Percentiles rank a stretch among this genome's conserved stretches.
Evolutionary conservation across 1,139 yeast genomes (phyloP).

Genomic region (Pichia sp.): DNA sequence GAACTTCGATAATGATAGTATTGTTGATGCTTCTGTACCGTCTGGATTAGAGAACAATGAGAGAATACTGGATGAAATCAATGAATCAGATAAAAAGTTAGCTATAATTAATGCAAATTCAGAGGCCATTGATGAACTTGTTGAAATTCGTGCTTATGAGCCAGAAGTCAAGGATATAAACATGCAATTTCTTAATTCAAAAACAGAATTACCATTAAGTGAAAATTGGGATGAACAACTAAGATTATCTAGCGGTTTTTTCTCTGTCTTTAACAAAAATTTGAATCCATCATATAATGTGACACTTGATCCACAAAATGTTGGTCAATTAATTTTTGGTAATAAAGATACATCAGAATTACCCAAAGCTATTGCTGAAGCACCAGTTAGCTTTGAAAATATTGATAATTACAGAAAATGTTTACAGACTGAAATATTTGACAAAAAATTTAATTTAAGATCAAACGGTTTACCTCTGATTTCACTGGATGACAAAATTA

Average conservation of each 20-base stretch:
- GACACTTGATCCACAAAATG: constrained; percentile 28
- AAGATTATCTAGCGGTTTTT: constrained; percentile 47
- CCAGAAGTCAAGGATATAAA: constrained; percentile 47
- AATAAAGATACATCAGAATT: constrained; percentile 29
- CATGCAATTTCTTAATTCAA: constrained; percentile 35
- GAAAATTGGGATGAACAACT: constrained; percentile 62
- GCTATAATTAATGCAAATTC: constrained; percentile 1
- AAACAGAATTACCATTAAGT: constrained; percentile 43
- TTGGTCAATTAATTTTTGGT: constrained; percentile 52
- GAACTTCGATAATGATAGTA: constrained; percentile 11
- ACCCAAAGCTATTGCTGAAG: constrained; percentile 9
- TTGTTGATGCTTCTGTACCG: constrained; percentile 10
- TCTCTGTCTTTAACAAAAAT: constrained; percentile 39
- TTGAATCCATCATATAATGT: constrained; percentile 23
- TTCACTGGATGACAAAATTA: constrained; percentile 20
- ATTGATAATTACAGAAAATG: constrained; percentile 10
- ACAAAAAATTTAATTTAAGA: constrained; percentile 3
- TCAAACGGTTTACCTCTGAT: constrained; percentile 32
- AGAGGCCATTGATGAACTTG: constrained; percentile 28
- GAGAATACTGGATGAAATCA: too few species aligned
- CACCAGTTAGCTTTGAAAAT: constrained; percentile 10
- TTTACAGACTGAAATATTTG: constrained; percentile 15
- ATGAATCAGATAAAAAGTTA: neutral
- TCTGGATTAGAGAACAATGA: constrained; percentile 5
- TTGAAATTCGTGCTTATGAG: constrained; percentile 63